Evolutionary conservation across 1,139 yeast genomes (phyloP).

Genomic region (Yamadazyma trypodendri): DNA sequence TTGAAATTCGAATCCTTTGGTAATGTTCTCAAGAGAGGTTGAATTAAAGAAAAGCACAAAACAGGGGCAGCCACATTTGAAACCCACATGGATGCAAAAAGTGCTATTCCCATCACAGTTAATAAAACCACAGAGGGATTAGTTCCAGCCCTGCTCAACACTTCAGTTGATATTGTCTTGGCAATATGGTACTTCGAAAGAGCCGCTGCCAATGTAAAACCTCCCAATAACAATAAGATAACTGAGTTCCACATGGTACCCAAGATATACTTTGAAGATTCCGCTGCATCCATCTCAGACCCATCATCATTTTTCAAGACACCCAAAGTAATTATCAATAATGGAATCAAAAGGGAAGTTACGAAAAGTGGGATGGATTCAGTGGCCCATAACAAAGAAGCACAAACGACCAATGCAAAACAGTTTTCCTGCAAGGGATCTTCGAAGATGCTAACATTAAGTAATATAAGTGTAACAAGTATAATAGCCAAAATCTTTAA

Average conservation of each 20-base stretch:
- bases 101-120: conserved; percentile 81
- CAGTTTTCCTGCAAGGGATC: conserved; percentile 63
- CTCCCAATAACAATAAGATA: conserved; percentile 84
- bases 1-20: conserved; percentile 63
- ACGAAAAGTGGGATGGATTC: conserved; percentile 88
- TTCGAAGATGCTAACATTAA: conserved; percentile 56
- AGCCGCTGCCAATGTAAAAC: conserved; percentile 93
- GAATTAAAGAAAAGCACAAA: conserved; percentile 82
- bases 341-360: conserved; percentile 79
- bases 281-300: conserved; percentile 57
- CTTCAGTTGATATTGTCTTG: conserved; percentile 75
- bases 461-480: conserved; percentile 43
- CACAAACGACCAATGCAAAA: conserved; percentile 65
- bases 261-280: conserved; percentile 74
- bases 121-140: conserved; percentile 74
- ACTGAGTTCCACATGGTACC: conserved; percentile 95
- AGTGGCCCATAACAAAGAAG: conserved; percentile 78
- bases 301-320: conserved; percentile 60
- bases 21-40: conserved; percentile 64
- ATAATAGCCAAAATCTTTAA: conserved; percentile 47
- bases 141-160: conserved; percentile 80
- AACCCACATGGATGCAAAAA: conserved; percentile 91
- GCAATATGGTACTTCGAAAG: conserved; percentile 88
- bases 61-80: conserved; percentile 97
- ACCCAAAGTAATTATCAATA: conserved; percentile 69